Base-by-base conservation (phyloP, 768 basidiomycete genomes). In the Boletales sp. region DNA sequence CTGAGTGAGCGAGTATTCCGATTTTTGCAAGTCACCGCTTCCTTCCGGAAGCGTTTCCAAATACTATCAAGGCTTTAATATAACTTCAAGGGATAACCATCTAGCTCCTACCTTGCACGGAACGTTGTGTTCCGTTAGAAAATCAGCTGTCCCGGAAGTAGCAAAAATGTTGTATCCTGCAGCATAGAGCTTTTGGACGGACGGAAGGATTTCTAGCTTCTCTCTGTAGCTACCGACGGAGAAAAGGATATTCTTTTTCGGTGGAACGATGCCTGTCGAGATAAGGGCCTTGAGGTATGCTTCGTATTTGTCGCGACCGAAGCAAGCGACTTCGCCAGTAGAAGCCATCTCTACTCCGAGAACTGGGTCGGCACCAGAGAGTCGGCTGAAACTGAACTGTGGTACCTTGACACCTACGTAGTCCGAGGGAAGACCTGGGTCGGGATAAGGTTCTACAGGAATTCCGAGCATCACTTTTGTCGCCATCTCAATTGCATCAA, bases 281-380 rank as follows among this genome's bases (percentile, higher is more conserved):
- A 98, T 90, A 50, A 98, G 77, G 2, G 92, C 94, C 74, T 99
- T 99, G 63, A 98, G 76, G 68, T 98, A 99, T 5, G 97, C 97
- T 66, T 99, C 97, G 66, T 95, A 98, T 71, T 94, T 97, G 75
- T 99, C 89, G 56, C 79, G 84, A 8, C 97, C 97, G 69, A 99
- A 99, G 72, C 95, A 98, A 15, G 97, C 97, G 21, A 99, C 97
- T 67, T 99, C 97, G 50, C 97, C 97, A 1, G 95, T 99, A 15
- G 97, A 98, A 14, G 97, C 97, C 97, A 99, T 99, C 75, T 99
- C 97, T 38, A 98, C 95, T 62, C 97, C 95, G 12, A 97, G 81
- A 8, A 98, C 87, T 17, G 97, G 97, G 67, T 99, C 97, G 17
- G 97, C 97, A 21, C 97, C 97, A 17, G 92, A 94, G 32, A 99